A percentile compares a stretch with the other conserved stretches of the same genome.
phyloP scores from a whole-genome alignment of 192 early-diverging fungal species.

The Entomortierella beljakovae region DNA sequence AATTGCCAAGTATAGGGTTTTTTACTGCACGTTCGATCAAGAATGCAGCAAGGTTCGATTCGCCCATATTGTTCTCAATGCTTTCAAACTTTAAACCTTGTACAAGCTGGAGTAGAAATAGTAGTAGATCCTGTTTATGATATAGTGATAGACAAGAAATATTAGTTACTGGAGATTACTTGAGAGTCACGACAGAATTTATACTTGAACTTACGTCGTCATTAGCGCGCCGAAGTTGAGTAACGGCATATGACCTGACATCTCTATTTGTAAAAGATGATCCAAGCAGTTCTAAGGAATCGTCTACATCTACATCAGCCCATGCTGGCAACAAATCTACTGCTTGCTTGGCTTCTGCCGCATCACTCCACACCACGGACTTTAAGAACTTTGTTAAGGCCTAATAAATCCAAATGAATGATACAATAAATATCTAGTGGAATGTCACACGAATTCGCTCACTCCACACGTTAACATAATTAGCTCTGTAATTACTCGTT shows the following conservation, averaged over 20 bases:
- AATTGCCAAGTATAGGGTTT: slow-evolving; percentile 91
- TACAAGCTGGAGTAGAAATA: slow-evolving; percentile 97
- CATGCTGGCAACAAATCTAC: slow-evolving; percentile 87
- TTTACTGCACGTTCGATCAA: slow-evolving; percentile 88
- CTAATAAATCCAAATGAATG: slow-evolving; percentile 33
- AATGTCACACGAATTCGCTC: no score
- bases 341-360: slow-evolving; percentile 92
- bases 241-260: slow-evolving; percentile 91
- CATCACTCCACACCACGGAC: slow-evolving; percentile 95
- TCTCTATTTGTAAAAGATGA: slow-evolving; percentile 84
- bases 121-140: slow-evolving; percentile 79
- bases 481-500: slow-evolving; percentile 65
- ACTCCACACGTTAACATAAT: neutral
- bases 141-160: neutral
- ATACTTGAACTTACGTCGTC: slow-evolving; percentile 74
- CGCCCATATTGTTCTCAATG: slow-evolving; percentile 63
- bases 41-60: slow-evolving; percentile 85
- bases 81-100: slow-evolving; percentile 98
- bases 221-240: slow-evolving; percentile 88
- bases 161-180: neutral
- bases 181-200: neutral
- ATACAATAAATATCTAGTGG: neutral
- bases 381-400: slow-evolving; percentile 98
- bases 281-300: slow-evolving; percentile 94
- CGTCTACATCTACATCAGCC: slow-evolving; percentile 94